phyloP scores from a whole-genome alignment of 108 stramenopile genomes.

The Cyclostephanos invisitatus region DNA sequence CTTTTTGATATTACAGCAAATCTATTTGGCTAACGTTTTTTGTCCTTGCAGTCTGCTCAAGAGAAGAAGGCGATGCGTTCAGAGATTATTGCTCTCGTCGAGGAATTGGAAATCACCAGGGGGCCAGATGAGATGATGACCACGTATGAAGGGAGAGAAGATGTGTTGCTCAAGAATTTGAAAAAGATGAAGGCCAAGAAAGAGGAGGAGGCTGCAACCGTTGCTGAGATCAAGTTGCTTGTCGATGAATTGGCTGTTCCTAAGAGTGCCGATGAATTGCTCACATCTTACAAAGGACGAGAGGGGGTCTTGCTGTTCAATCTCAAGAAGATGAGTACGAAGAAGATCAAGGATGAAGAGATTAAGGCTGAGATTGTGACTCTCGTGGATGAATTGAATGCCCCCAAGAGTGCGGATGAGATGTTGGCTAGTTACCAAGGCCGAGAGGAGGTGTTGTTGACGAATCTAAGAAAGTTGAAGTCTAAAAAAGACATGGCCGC shows the following conservation, averaged over 20 bases:
- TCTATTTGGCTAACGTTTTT: not conserved
- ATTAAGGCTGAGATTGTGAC: constrained; percentile 8
- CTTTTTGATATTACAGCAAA: not conserved
- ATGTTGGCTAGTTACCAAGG: constrained; percentile 1
- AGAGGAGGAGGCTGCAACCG: not conserved
- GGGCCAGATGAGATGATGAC: constrained; percentile 16
- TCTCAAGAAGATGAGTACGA: constrained; percentile 9
- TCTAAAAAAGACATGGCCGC: not conserved
- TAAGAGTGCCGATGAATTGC: constrained; percentile 13
- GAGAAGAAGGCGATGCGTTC: constrained; percentile 7
- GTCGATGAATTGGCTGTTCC: constrained; percentile 6
- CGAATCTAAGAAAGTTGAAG: not conserved
- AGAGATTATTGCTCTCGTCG: constrained; percentile 8
- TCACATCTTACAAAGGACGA: constrained; percentile 1
- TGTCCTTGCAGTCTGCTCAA: not conserved
- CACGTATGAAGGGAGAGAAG: not conserved
- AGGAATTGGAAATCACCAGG: constrained; percentile 12
- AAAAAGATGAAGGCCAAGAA: constrained; percentile 12
- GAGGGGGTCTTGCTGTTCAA: constrained; percentile 11
- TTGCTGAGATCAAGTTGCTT: constrained; percentile 2
- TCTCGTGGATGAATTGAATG: not conserved
- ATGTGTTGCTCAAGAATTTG: constrained; percentile 6
- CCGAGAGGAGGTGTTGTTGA: not conserved
- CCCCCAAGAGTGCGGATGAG: constrained; percentile 12
- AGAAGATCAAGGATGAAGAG: not conserved